Base-by-base conservation (phyloP, 106 monocot species). In the Dendrobium officinale region DNA sequence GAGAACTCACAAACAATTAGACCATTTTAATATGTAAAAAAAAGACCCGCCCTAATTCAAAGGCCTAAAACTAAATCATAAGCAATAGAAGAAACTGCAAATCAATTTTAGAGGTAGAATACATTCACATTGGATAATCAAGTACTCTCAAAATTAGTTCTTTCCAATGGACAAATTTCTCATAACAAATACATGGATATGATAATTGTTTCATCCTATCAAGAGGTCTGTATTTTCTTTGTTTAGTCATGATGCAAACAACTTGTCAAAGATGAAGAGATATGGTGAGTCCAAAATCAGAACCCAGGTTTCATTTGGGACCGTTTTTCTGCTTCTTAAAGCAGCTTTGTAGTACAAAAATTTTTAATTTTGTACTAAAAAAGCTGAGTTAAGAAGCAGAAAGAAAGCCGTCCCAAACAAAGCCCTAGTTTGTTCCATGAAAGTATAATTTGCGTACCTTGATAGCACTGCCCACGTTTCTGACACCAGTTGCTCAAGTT, bases 401-500 rank as follows among this genome's bases (percentile, higher is more conserved):
- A 31, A 31, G 31, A 31, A 31, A 31, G 31, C 31, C 31, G 1
- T 31, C 31, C 31, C 31, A 31, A 31, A 31, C 31, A 31, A 31
- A 31, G 31, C 31, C 31, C 31, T 31, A 11, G 6, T 76, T 48
- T 49, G 22, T 19, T 24, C 20, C 13, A 27, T 77, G 77, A 59
- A 59, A 59, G 11, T 78, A 59, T 22, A 55, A 26, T 79, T 45
- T 47, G 7, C 68, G 73, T 86, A 98, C 98, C 98, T 95, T 84
- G 89, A 88, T 75, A 98, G 61, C 47, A 91, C 92, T 33, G 75
- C 73, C n/a, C 87, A 82, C 15, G 98, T 89, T 81, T 98, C 95
- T 78, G 77, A 79, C 80, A 98, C 86, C 42, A 98, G 84, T 75
- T 95, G 88, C 64, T 95, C 98, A 55, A 98, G 95, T 75, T 91